phyloP scores from a whole-genome alignment of 805 yeast species.

The Kodamaea nitidulidarum region DNA sequence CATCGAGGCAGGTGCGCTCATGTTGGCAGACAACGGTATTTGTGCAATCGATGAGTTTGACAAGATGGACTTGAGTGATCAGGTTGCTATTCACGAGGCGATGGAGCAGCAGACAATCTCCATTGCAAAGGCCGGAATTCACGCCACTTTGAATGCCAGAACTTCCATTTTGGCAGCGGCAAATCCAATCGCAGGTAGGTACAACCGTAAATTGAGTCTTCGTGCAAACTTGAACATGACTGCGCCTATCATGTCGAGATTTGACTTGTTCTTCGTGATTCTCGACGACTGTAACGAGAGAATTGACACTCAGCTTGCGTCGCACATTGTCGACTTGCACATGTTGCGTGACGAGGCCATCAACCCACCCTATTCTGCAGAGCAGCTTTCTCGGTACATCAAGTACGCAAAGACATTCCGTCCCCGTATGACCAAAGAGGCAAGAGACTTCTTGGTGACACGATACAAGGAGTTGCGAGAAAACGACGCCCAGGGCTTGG shows the following conservation, averaged over 20 bases:
- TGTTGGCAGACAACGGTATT: constrained; percentile 97
- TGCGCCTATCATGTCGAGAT: constrained; percentile 98
- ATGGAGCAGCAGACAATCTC: constrained; percentile 99
- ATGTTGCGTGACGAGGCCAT: constrained; percentile 89
- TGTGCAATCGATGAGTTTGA: constrained; percentile 99
- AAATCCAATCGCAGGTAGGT: constrained; percentile 95
- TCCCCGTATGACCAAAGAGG: constrained; percentile 79
- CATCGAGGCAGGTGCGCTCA: constrained; percentile 96
- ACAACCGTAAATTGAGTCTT: constrained; percentile 79
- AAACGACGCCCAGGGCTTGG: constrained; percentile 87
- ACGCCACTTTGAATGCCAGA: constrained; percentile 94
- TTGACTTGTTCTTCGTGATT: constrained; percentile 90
- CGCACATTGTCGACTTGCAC: constrained; percentile 89
- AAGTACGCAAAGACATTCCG: constrained; percentile 89
- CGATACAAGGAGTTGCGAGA: constrained; percentile 81
- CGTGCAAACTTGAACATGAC: constrained; percentile 90
- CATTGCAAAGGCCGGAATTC: constrained; percentile 97
- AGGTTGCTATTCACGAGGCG: constrained; percentile 98
- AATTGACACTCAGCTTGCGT: constrained; percentile 84
- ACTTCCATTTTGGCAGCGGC: constrained; percentile 98
- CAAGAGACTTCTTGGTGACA: constrained; percentile 70
- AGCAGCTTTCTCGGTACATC: constrained; percentile 82
- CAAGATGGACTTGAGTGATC: constrained; percentile 93
- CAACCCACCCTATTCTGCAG: constrained; percentile 82
- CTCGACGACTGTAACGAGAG: constrained; percentile 92